Base-by-base conservation (phyloP, 2,329 filamentous ascomycete genomes). In the Ustilaginoidea virens region DNA sequence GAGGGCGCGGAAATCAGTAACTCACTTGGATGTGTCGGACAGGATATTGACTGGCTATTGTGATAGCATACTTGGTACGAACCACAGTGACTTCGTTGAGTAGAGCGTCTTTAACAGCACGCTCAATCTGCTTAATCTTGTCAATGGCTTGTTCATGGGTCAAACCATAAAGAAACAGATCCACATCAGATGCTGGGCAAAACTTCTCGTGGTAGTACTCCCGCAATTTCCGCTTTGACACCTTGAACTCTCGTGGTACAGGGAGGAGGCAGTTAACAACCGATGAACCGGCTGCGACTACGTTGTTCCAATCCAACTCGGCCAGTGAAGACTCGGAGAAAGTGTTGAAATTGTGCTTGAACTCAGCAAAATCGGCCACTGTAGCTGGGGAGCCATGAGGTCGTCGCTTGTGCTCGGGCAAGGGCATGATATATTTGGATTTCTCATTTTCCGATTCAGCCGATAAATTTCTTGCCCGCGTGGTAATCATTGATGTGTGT, bases 41-140 rank as follows among this genome's bases (percentile, higher is more conserved):
- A 0, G 82, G 83, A 44, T 90, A 86, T 48, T 87, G 75, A 25
- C 76, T 82, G 19, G 71, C 80, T 44, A 92, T 90, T 0, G 83
- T 92, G 33, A 92, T 74, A 7, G 82, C 79, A 44, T 92, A 79
- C 57, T 87, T 92, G 12, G 83, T 92, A 20, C 83, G 69, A 25
- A 92, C 71, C 0, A 80, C 81, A 0, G 81, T 87, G 1, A 79
- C 81, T 51, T 92, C 82, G n/a, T 74, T 69, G 14, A 92, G 60
- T 30, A 92, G 75, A 4, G 78, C 73, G 51, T 90, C 78, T 25
- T 71, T 72, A 39, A 92, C 66, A n/a, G 61, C 65, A 14, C 61
- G 55, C 49, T 92, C 83, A 34, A 92, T 87, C 39, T 81, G 61
- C 45, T 78, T 77, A 52, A 92, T 90, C 59, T 92, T 90, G 43